Percentiles rank a stretch among this genome's conserved stretches.
phyloP scores from a whole-genome alignment of 768 basidiomycete genomes.

The Lentinula aciculospora region DNA sequence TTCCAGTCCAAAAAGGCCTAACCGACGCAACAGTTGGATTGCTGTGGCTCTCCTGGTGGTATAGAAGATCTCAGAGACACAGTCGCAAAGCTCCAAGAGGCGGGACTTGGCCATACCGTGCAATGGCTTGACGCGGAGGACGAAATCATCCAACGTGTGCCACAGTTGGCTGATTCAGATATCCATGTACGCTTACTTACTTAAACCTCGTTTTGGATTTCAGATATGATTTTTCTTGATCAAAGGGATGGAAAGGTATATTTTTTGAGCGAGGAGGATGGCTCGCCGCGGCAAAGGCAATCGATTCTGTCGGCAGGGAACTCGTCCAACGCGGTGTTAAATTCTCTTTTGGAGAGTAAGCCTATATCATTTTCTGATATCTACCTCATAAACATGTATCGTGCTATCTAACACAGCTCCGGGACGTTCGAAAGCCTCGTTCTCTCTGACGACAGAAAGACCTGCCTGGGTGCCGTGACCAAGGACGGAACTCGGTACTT shows the following conservation, averaged over 20 bases:
- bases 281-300: conserved; percentile 2
- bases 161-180: not conserved
- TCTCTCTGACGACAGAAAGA: conserved; percentile 5
- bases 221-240: not conserved
- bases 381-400: not conserved
- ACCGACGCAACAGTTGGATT: not conserved
- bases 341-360: conserved; percentile 6
- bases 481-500: conserved; percentile 2
- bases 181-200: not conserved
- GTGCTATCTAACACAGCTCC: not conserved
- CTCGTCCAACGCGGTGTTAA: not conserved
- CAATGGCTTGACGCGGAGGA: conserved; percentile 6
- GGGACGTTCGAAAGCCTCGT: conserved; percentile 1
- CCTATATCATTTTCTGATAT: not conserved
- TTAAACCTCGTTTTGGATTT: not conserved
- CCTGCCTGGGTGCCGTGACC: not conserved
- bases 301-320: conserved; percentile 3
- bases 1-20: not conserved
- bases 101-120: conserved; percentile 3
- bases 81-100: not conserved
- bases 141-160: conserved; percentile 2
- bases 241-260: conserved; percentile 6
- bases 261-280: conserved; percentile 2
- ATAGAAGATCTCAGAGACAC: conserved; percentile 1
- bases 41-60: not conserved